phyloP scores from a whole-genome alignment of 2,329 filamentous ascomycete genomes.

The Nakataea oryzae region DNA sequence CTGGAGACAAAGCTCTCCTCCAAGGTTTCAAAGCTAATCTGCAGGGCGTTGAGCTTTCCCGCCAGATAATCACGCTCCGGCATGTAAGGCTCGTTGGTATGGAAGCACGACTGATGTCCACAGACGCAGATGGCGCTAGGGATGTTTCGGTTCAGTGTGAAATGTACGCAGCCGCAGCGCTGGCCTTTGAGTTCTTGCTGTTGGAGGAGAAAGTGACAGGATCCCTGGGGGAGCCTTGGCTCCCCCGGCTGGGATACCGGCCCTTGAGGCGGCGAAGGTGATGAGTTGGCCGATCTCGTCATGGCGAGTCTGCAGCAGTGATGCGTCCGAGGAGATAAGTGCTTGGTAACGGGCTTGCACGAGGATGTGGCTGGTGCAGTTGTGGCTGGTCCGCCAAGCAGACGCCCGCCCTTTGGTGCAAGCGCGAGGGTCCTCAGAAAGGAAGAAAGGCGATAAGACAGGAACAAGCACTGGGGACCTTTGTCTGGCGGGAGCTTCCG shows the following conservation, averaged over 20 bases:
- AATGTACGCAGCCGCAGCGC: constrained; percentile 47
- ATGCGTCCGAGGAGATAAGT: neutral
- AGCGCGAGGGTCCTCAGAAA: neutral
- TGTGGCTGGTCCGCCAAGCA: neutral
- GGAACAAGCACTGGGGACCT: neutral
- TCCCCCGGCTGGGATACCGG: constrained; percentile 24
- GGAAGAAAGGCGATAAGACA: neutral
- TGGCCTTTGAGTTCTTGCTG: constrained; percentile 46
- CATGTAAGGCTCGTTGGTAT: constrained; percentile 35
- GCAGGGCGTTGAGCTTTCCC: constrained; percentile 17
- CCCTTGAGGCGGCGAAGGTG: constrained; percentile 18
- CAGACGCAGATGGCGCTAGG: constrained; percentile 47
- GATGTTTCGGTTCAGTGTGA: constrained; percentile 40
- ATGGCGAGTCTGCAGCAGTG: neutral
- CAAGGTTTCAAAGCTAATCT: constrained; percentile 6
- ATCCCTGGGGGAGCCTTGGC: constrained; percentile 40
- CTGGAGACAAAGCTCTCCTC: constrained; percentile 28
- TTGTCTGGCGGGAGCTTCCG: neutral
- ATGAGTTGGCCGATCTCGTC: constrained; percentile 10
- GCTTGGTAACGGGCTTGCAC: neutral
- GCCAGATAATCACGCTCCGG: constrained; percentile 38
- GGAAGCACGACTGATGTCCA: constrained; percentile 50
- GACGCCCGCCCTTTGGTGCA: neutral
- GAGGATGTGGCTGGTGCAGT: neutral
- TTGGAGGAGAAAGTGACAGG: constrained; percentile 49